phyloP scores from a whole-genome alignment of 164 flowering plant genomes.

The Berberis thunbergii region DNA sequence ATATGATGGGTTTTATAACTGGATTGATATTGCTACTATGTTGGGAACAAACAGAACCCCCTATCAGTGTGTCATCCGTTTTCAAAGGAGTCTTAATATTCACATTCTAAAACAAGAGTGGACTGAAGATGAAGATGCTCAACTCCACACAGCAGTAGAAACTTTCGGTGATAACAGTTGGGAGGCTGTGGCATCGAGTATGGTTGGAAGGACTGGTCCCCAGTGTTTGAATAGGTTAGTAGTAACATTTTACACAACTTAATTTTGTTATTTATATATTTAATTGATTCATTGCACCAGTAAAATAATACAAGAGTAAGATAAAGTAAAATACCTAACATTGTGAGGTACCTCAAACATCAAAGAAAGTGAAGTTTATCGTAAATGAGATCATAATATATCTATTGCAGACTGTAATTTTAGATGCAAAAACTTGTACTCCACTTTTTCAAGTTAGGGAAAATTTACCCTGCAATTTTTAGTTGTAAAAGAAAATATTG shows the following conservation, averaged over 20 bases:
- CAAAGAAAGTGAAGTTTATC: too few species aligned
- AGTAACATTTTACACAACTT: not conserved
- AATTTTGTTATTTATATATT: not conserved
- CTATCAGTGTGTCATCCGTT: too few species aligned
- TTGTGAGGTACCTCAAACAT: not conserved
- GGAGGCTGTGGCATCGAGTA: conserved; percentile 68
- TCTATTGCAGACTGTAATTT: too few species aligned
- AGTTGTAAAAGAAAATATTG: too few species aligned
- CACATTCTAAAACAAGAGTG: conserved; percentile 56
- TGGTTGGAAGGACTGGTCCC: conserved; percentile 68
- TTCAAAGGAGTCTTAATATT: too few species aligned
- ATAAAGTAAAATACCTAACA: not conserved
- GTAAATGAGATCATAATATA: too few species aligned
- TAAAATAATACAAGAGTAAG: not conserved
- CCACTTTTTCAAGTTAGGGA: too few species aligned
- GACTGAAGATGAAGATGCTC: conserved; percentile 79
- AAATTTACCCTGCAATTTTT: too few species aligned
- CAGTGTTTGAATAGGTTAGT: conserved; percentile 96
- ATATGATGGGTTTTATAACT: conserved; percentile 57
- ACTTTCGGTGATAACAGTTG: conserved; percentile 69
- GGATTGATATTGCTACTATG: conserved; percentile 60
- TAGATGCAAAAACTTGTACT: too few species aligned
- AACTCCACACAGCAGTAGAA: conserved; percentile 71
- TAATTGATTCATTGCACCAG: not conserved
- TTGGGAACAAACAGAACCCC: conserved; percentile 78